A percentile compares a stretch with the other conserved stretches of the same genome.
These are phyloP conservation scores for Cucurbita moschata DNA, from an alignment of 306 rosid genomes.

Conservation along the genomic window DNA sequence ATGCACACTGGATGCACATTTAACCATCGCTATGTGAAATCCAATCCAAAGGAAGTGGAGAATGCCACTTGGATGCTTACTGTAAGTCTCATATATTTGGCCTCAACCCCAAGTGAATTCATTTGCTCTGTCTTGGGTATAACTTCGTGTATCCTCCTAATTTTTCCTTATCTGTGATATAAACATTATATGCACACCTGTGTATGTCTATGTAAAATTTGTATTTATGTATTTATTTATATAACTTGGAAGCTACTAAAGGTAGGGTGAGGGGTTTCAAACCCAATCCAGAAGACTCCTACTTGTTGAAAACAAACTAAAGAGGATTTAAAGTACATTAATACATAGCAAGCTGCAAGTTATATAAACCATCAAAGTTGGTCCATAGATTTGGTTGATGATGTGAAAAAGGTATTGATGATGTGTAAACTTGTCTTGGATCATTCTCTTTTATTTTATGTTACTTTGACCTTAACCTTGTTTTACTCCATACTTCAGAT, in stretches of 20 bases:
- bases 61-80: constrained; percentile 99
- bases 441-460: background rate
- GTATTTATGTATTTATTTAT: background rate
- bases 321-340: background rate
- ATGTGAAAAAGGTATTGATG: background rate
- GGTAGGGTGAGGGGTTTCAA: background rate
- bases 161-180: background rate
- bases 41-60: constrained; percentile 96
- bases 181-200: background rate
- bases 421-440: background rate
- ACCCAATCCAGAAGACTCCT: background rate
- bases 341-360: background rate
- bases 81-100: constrained; percentile 27
- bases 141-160: background rate
- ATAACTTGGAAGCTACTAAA: background rate
- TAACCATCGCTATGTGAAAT: constrained; percentile 94
- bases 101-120: background rate
- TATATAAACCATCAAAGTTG: background rate
- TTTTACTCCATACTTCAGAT: background rate
- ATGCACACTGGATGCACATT: constrained; percentile 98
- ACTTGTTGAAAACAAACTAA: background rate
- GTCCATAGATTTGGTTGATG: background rate
- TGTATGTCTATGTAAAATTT: background rate
- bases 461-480: background rate
- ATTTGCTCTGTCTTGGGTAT: background rate